Percentiles rank a stretch among this genome's conserved stretches.
phyloP scores from a whole-genome alignment of 805 yeast species.

The Candida ipomoeae region DNA sequence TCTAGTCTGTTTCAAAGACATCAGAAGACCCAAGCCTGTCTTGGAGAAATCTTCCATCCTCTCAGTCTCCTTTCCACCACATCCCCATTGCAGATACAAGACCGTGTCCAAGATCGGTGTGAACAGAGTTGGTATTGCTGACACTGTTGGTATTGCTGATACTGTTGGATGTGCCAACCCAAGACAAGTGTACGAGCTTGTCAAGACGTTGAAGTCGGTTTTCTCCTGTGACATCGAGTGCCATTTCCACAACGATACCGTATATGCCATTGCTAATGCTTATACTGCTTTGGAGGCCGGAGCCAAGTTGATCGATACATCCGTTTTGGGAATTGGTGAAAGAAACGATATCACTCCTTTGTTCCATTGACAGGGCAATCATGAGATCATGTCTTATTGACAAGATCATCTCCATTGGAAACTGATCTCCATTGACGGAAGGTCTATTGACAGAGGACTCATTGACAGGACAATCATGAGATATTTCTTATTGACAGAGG shows the following conservation, averaged over 20 bases:
- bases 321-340: constrained; percentile 60
- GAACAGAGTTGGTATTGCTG: constrained; percentile 58
- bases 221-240: constrained; percentile 58
- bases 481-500: too few species aligned
- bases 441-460: too few species aligned
- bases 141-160: too few species aligned
- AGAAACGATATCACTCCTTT: constrained; percentile 60
- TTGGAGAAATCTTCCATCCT: too few species aligned
- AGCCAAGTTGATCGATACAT: constrained; percentile 54
- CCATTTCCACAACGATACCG: constrained; percentile 61
- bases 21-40: too few species aligned
- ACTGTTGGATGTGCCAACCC: constrained; percentile 63
- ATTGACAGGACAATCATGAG: too few species aligned
- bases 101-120: constrained; percentile 60
- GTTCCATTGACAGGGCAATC: neutral
- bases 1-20: too few species aligned
- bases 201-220: constrained; percentile 53
- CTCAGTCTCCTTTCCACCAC: too few species aligned
- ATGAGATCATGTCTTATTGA: too few species aligned
- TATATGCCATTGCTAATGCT: constrained; percentile 61
- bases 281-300: constrained; percentile 62
- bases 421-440: too few species aligned
- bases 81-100: constrained; percentile 28
- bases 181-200: constrained; percentile 58
- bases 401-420: too few species aligned